A percentile compares a stretch with the other conserved stretches of the same genome.
Conservation (phyloP, 805 yeast genomes). For the Metschnikowia kunwiensis region DNA sequence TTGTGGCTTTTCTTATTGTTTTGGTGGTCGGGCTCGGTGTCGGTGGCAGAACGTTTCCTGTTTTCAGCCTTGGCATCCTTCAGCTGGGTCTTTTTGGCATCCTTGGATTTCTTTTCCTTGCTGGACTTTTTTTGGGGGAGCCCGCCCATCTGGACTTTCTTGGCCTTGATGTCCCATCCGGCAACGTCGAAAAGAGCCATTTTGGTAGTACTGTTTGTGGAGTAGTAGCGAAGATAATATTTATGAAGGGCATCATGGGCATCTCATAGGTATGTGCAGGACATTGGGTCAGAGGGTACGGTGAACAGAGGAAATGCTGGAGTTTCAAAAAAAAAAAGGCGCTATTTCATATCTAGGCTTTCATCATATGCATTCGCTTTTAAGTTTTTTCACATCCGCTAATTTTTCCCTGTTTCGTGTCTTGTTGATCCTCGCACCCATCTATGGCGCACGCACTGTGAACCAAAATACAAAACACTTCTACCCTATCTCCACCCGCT, state of each 20-base stretch:
- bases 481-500: too few species aligned
- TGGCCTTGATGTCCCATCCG: constrained; percentile 72
- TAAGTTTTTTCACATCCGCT: too few species aligned
- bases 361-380: too few species aligned
- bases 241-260: constrained; percentile 1
- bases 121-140: constrained; percentile 25
- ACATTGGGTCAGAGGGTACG: too few species aligned
- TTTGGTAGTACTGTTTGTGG: constrained; percentile 3
- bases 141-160: constrained; percentile 48
- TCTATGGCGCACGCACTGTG: too few species aligned
- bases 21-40: constrained; percentile 1
- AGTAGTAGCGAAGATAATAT: too few species aligned
- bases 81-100: constrained; percentile 9
- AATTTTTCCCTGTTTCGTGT: too few species aligned
- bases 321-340: too few species aligned
- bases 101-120: constrained; percentile 18
- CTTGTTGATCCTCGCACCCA: too few species aligned
- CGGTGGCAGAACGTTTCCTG: constrained; percentile 10
- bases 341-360: too few species aligned
- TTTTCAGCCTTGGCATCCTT: constrained; percentile 6
- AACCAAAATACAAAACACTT: too few species aligned
- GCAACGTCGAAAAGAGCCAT: constrained; percentile 78
- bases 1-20: not conserved
- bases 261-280: constrained; percentile 7
- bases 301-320: not conserved